Base-by-base conservation (phyloP, 306 rosid species). In the Styphnolobium japonicum region DNA sequence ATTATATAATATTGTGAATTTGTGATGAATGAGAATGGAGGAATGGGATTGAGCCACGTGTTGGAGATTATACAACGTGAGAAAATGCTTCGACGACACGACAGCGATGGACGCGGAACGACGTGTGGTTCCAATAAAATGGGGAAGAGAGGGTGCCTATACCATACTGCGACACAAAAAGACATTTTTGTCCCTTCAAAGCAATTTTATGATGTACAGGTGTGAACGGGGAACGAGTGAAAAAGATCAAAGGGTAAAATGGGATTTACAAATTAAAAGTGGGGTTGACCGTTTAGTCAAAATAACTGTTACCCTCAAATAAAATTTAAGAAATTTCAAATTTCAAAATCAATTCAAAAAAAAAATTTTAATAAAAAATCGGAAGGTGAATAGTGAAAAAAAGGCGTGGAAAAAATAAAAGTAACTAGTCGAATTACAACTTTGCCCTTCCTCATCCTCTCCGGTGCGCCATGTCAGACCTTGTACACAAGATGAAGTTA, bases 101-200 rank as follows among this genome's bases (percentile, higher is more conserved):
- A 51, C n/a, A 29, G 29, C 10, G 21, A 27, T 25, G 58, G 48
- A 71, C 48, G 57, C 5, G 10, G 2, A 3, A 0, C 3, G 23
- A 19, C 12, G 7, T 43, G 62, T 61, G 73, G 45, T 53, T 84
- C 87, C 87, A 0, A 83, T 6, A 48, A 25, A 58, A 9, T 31
- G 1, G 74, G 80, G 66, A 37, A 10, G 29, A n/a, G 2, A 8
- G 7, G 57, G 9, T 4, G 31, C 67, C 82, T 67, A 77, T 25
- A 14, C 36, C 75, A 77, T 25, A 14, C 36, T 23, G 21, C 1
- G 11, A 4, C 9, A 0, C 0, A 11, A n/a, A 64, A 73, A 10
- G 34, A 82, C 81, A 11, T 2, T 48, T 76, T 39, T 60, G 8
- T 18, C 84, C 84, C 73, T 51, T 11, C 5, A 0, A 61, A n/a